Conservation (phyloP, 208 protist species). For the Leishmania martiniquensis region DNA sequence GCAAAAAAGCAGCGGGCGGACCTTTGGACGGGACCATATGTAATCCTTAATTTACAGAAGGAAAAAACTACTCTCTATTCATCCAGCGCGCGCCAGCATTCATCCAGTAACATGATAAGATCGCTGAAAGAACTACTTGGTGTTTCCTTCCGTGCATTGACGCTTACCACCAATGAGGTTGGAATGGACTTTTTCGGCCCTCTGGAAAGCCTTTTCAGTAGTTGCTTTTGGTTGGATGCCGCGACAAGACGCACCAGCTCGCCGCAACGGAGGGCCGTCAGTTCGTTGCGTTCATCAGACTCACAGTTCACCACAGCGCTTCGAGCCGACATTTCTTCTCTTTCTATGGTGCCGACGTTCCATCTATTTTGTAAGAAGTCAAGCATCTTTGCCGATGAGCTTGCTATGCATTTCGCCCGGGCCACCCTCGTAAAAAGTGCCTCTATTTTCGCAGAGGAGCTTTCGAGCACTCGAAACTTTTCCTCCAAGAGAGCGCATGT, state of each 20-base stretch:
- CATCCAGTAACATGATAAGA: constrained; percentile 27
- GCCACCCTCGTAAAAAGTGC: neutral
- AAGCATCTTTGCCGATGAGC: neutral
- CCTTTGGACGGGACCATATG: neutral
- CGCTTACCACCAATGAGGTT: neutral
- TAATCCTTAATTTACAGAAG: neutral
- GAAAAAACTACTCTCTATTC: constrained; percentile 3
- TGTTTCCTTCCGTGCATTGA: neutral
- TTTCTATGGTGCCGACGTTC: neutral
- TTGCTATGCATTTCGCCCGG: neutral
- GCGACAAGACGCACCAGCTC: neutral
- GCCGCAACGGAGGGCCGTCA: neutral
- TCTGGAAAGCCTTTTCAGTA: neutral
- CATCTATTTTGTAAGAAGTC: neutral
- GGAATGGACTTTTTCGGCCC: neutral
- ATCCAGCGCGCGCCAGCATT: constrained; percentile 28
- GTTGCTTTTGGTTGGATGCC: neutral
- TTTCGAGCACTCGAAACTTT: neutral
- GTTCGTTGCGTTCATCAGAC: neutral
- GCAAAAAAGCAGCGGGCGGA: neutral
- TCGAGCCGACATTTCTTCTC: neutral
- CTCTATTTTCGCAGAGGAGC: neutral
- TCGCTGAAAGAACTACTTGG: constrained; percentile 14
- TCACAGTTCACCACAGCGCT: neutral
- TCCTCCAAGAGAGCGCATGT: neutral